Base-by-base conservation (phyloP, 208 protist genomes). In the Leishmania arabica region DNA sequence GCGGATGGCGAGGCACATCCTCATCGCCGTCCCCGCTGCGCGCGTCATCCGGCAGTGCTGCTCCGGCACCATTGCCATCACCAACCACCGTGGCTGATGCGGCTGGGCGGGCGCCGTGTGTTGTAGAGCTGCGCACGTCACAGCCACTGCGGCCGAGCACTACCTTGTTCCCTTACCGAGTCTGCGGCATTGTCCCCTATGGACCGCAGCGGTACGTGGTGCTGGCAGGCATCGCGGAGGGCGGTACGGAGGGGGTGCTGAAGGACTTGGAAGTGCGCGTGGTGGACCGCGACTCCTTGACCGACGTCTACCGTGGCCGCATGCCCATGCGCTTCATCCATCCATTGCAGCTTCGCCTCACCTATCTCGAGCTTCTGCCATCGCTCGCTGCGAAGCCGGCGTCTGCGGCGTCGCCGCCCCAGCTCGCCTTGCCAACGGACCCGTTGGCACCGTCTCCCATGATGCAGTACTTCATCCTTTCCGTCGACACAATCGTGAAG, bases 251-350 rank as follows among this genome's bases (percentile, higher is more conserved):
- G 75, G 90, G 85, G 49, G 81, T 78, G 51, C 85, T 93, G 74
- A 84, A 85, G 47, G 89, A 91, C 47, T 77, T 95, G 37, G 91
- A 93, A 78, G 87, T 96, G 62, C 93, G 93, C 53, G 86, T 96
- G 27, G 93, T 96, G 77, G 84, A 91, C 47, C 89, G 91, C 40
- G 34, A 17, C 17, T 85, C 86, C 15, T 84, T 94, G 65, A 31
- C 58, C 51, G 85, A 93, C 54, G 71, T 92, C 74, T 94, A 90
- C 75, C 89, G 91, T 17, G 90, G 88, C 24, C 84, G 88, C 54
- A 81, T 95, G 62, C 79, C 85, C 13, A 79, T 89, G 8, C 84
- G 84, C 34, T 88, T 91, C 73, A 88, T 84, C 24, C 91, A 95
- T 82, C 87, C 92, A 37, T 77, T 95, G 77, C 92, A 95, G 81